Evolutionary conservation across 345 rosid species (phyloP), one percentile per base, ranked within the genome.

Genomic region (Eutrema japonicum): DNA sequence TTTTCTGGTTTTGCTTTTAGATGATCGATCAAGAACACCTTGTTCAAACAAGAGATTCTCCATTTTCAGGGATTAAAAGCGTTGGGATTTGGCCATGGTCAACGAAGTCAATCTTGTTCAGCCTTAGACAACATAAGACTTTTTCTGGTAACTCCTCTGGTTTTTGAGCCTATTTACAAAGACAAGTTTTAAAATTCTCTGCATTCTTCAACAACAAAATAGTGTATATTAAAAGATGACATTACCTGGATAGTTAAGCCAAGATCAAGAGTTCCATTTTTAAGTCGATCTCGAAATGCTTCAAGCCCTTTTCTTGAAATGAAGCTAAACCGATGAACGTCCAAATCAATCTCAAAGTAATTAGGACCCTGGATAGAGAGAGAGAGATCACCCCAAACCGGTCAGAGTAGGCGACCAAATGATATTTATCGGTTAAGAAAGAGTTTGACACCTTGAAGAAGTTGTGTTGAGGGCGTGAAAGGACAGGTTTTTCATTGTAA

Each of bases 281-380:
- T 85, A 71, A 93, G 78, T 26, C 93, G 88, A 38, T 88, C 96
- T 48, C 90, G 72, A 54, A 93, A 90, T 11, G 98, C 82, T 65
- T 93, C 96, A 6, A 93, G 84, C 32, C 96, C 98, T 82, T 88
- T 93, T 68, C 98, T 84, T 51, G 98, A 87, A 66, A 93, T 85
- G 80, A 81, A 93, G 82, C 98, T 84, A 84, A 93, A 93, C 8
- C 89, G 89, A 79, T 92, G 98, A 59, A 92, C 84, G 51, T 92
- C 96, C 53, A 90, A 83, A 85, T 92, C 95, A 42, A 92, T 90
- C 88, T 92, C 98, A 40, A 89, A 90, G 82, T 92, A 92, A 53
- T 87, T 85, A 3, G 88, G 68, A 48, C 96, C 96, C 98, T 90
- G 83, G 78, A 76, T 10, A 37, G 8, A 49, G 18, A 54, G 18